A percentile compares a stretch with the other conserved stretches of the same genome.
phyloP scores from a whole-genome alignment of 2,329 filamentous ascomycete species.

The Elsinoe batatas region DNA sequence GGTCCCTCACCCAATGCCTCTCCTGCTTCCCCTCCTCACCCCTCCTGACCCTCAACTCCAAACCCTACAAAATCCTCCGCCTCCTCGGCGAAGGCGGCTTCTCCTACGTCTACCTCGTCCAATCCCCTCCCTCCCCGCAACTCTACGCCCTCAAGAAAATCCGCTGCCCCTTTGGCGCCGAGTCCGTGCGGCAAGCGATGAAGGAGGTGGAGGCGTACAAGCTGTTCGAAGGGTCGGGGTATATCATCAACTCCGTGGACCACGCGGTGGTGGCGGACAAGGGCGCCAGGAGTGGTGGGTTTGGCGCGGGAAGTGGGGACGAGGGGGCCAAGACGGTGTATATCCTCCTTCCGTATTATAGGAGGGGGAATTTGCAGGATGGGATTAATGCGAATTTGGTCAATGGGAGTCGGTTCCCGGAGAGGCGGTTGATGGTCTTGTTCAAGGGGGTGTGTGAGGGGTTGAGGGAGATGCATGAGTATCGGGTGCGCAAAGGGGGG shows the following conservation, averaged over 20 bases:
- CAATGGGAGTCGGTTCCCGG: constrained; percentile 84
- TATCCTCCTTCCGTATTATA: constrained; percentile 90
- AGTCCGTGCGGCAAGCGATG: constrained; percentile 88
- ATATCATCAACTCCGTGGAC: constrained; percentile 80
- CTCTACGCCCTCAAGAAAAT: constrained; percentile 98
- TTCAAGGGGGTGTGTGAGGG: constrained; percentile 89
- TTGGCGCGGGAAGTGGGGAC: constrained; percentile 22
- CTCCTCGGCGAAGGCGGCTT: constrained; percentile 96
- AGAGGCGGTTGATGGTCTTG: constrained; percentile 74
- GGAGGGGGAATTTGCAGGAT: constrained; percentile 90
- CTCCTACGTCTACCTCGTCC: constrained; percentile 96
- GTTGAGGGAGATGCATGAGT: constrained; percentile 83
- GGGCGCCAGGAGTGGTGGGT: constrained; percentile 18
- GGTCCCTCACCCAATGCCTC: constrained; percentile 88
- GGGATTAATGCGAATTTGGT: constrained; percentile 98
- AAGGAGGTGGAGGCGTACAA: constrained; percentile 96
- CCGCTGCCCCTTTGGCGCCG: constrained; percentile 91
- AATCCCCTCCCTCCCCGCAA: constrained; percentile 74
- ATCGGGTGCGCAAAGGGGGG: constrained; percentile 50
- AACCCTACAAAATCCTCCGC: constrained; percentile 91
- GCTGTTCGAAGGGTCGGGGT: constrained; percentile 70
- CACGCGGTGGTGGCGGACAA: constrained; percentile 69
- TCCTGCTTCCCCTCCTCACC: constrained; percentile 93
- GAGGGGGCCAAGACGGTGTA: constrained; percentile 84
- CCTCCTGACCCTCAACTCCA: constrained; percentile 86